These are phyloP conservation scores for Chalciporus pseudorubinellus DNA, from an alignment of 768 basidiomycete species.

Conservation along the genomic window DNA sequence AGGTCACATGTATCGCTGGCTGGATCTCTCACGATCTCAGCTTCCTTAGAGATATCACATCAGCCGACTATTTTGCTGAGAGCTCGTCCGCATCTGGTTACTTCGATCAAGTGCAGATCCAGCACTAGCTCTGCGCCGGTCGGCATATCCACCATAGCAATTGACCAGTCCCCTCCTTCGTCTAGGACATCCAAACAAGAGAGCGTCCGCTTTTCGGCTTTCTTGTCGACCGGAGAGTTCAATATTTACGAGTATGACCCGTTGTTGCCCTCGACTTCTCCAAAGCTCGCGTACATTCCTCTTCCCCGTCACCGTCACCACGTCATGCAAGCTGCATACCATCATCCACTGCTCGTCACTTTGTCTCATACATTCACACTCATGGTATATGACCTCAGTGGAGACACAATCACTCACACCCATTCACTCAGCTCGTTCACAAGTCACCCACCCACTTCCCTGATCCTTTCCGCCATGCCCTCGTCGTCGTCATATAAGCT, in stretches of 20 bases:
- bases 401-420: conserved; percentile 47
- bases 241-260: conserved; percentile 54
- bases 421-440: conserved; percentile 77
- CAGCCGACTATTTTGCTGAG: conserved; percentile 23
- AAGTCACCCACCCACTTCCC: conserved; percentile 73
- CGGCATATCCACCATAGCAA: conserved; percentile 60
- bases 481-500: conserved; percentile 64
- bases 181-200: conserved; percentile 29
- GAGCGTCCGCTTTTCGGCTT: conserved; percentile 50
- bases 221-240: conserved; percentile 71
- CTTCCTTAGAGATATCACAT: conserved; percentile 40
- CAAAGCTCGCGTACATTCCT: conserved; percentile 50
- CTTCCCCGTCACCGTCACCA: conserved; percentile 39
- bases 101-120: conserved; percentile 46
- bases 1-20: conserved; percentile 52
- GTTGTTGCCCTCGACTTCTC: conserved; percentile 38
- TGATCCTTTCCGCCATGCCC: conserved; percentile 66
- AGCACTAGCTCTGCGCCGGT: conserved; percentile 27
- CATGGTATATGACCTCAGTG: conserved; percentile 68
- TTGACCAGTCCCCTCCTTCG: conserved; percentile 70
- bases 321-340: conserved; percentile 67
- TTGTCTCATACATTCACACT: conserved; percentile 66
- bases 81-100: conserved; percentile 24
- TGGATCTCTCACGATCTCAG: conserved; percentile 57
- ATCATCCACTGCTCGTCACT: conserved; percentile 74